Evolutionary conservation across 1,284 basidiomycete genomes (phyloP).

Genomic region (Sphaerobolus stellatus): DNA sequence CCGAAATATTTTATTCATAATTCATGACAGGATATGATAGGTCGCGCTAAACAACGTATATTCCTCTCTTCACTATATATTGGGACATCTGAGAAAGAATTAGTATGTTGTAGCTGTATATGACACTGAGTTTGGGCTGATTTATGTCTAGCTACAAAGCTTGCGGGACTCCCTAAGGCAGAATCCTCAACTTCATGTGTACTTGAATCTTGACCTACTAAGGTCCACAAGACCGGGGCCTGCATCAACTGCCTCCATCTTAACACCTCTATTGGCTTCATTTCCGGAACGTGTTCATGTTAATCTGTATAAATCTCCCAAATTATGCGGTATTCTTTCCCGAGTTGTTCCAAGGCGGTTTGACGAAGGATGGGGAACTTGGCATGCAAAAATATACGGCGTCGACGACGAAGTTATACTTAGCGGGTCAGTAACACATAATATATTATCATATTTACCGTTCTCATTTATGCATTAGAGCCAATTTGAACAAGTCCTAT

Average conservation of each 20-base stretch:
- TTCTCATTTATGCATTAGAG: conserved; percentile 48
- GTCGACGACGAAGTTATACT: conserved; percentile 91
- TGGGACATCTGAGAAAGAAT: conserved; percentile 63
- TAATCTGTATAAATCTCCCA: conserved; percentile 84
- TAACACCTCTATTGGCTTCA: conserved; percentile 69
- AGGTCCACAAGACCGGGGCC: conserved; percentile 85
- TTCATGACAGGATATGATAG: conserved; percentile 63
- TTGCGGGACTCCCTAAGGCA: conserved; percentile 58
- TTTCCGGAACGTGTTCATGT: conserved; percentile 79
- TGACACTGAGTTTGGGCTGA: conserved; percentile 4
- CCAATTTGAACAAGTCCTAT: conserved; percentile 94
- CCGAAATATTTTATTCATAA: not conserved
- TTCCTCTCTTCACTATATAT: conserved; percentile 88
- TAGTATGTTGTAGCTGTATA: conserved; percentile 48
- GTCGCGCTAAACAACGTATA: conserved; percentile 69
- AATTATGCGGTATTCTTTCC: conserved; percentile 72
- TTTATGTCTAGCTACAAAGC: conserved; percentile 58
- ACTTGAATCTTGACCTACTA: conserved; percentile 85
- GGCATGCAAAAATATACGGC: conserved; percentile 97
- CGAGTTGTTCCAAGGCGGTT: conserved; percentile 86
- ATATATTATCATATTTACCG: conserved; percentile 5
- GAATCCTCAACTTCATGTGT: conserved; percentile 65
- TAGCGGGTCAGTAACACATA: conserved; percentile 69
- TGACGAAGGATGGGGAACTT: conserved; percentile 98
- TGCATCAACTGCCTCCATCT: conserved; percentile 70